Conservation (phyloP, 2,329 filamentous ascomycete species). For the Neonectria coccinea region DNA sequence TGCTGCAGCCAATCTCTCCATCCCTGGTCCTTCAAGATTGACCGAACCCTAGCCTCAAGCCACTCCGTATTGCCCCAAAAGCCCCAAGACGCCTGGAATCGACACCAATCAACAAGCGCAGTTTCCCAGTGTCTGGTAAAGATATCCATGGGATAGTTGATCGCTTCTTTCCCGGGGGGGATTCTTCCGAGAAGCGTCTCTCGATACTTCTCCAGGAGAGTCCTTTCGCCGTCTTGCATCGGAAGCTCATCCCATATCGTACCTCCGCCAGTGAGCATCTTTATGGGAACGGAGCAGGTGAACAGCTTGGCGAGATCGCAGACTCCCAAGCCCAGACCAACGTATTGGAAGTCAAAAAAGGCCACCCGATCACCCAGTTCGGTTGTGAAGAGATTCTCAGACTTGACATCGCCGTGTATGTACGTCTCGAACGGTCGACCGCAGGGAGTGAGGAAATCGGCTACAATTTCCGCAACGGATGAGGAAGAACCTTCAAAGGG, state of each 20-base stretch:
- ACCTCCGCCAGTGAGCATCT: constrained; percentile 58
- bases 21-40: constrained; percentile 57
- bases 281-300: constrained; percentile 71
- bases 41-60: constrained; percentile 66
- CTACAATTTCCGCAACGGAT: constrained; percentile 65
- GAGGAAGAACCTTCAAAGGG: constrained; percentile 36
- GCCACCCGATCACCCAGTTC: constrained; percentile 62
- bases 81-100: constrained; percentile 71
- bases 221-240: constrained; percentile 64
- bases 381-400: constrained; percentile 74
- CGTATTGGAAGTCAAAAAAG: constrained; percentile 78
- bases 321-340: constrained; percentile 71
- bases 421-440: constrained; percentile 63
- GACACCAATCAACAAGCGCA: constrained; percentile 75
- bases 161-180: background rate
- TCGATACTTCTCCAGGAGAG: constrained; percentile 64
- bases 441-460: constrained; percentile 60
- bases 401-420: constrained; percentile 78
- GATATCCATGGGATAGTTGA: constrained; percentile 63
- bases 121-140: constrained; percentile 74
- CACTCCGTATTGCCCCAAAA: constrained; percentile 71
- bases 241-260: constrained; percentile 52
- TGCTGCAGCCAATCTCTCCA: constrained; percentile 60
- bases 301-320: constrained; percentile 76
- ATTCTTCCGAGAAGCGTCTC: constrained; percentile 46